Evolutionary conservation across 2,329 filamentous ascomycete species (phyloP).

Genomic region (Cercospora sesami): DNA sequence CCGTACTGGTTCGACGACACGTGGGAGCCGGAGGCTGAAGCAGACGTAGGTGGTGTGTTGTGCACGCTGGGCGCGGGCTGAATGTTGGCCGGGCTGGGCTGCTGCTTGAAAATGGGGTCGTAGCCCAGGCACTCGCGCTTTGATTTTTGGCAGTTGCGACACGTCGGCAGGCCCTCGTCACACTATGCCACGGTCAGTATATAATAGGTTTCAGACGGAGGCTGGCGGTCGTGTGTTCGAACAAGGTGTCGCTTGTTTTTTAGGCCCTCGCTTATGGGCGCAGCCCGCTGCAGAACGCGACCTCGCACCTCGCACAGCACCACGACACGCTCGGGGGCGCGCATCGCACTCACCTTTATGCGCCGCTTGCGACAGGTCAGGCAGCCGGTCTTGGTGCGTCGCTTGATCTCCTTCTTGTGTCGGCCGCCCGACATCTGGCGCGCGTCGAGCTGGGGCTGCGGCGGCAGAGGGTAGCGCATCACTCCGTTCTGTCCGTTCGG

Average conservation of each 20-base stretch:
- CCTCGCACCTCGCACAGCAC: constrained; percentile 19
- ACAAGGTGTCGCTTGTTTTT: constrained; percentile 25
- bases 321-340: constrained; percentile 1
- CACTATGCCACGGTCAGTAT: constrained; percentile 60
- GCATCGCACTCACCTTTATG: constrained; percentile 64
- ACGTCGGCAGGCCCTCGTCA: constrained; percentile 91
- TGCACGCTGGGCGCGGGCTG: constrained; percentile 60
- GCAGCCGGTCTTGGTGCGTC: constrained; percentile 62
- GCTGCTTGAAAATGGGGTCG: constrained; percentile 81
- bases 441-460: constrained; percentile 44
- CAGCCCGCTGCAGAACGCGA: constrained; percentile 20
- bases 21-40: constrained; percentile 10
- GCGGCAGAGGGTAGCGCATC: constrained; percentile 57
- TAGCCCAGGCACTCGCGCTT: constrained; percentile 85
- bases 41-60: constrained; percentile 28
- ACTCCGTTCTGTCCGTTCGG: constrained; percentile 28
- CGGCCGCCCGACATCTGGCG: constrained; percentile 59
- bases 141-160: constrained; percentile 85
- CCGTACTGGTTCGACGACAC: constrained; percentile 24
- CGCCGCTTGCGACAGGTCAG: constrained; percentile 58
- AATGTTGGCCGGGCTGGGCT: constrained; percentile 67
- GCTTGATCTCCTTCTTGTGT: constrained; percentile 73
- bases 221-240: constrained; percentile 12
- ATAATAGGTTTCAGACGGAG: constrained; percentile 3
- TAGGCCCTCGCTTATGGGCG: constrained; percentile 18